A percentile compares a stretch with the other conserved stretches of the same genome.
phyloP scores from a whole-genome alignment of 768 basidiomycete genomes.

The Chalciporus chontae region DNA sequence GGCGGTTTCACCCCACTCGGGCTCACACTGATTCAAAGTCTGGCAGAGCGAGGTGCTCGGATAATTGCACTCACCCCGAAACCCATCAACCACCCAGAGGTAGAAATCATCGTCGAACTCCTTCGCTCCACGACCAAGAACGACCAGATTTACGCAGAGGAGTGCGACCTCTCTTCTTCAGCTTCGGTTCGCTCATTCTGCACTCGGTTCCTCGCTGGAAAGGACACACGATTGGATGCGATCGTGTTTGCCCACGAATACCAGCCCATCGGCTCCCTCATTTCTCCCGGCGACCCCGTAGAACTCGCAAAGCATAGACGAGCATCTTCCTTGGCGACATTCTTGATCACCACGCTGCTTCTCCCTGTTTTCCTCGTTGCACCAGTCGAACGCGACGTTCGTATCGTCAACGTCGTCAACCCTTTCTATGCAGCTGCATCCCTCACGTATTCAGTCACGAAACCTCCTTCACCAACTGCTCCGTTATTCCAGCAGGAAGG shows the following conservation, averaged over 20 bases:
- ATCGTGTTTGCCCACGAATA: constrained; percentile 80
- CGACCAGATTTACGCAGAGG: constrained; percentile 74
- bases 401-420: constrained; percentile 83
- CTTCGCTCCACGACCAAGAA: constrained; percentile 69
- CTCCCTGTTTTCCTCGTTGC: constrained; percentile 78
- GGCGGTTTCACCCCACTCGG: constrained; percentile 76
- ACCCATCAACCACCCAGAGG: constrained; percentile 44
- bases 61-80: constrained; percentile 69
- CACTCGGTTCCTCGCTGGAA: constrained; percentile 58
- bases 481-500: constrained; percentile 57
- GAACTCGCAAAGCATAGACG: constrained; percentile 41
- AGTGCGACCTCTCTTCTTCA: constrained; percentile 69
- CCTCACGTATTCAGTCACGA: constrained; percentile 36
- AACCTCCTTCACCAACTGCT: constrained; percentile 23
- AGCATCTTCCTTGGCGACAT: constrained; percentile 60
- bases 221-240: constrained; percentile 71
- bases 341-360: constrained; percentile 74
- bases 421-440: constrained; percentile 86
- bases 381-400: constrained; percentile 85
- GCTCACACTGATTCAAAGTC: constrained; percentile 56
- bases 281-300: constrained; percentile 28
- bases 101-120: constrained; percentile 61
- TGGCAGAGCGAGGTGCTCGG: constrained; percentile 76
- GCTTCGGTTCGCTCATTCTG: constrained; percentile 68
- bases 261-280: constrained; percentile 53